phyloP scores from a whole-genome alignment of 2,329 filamentous ascomycete genomes.

The Mycogone perniciosa region DNA sequence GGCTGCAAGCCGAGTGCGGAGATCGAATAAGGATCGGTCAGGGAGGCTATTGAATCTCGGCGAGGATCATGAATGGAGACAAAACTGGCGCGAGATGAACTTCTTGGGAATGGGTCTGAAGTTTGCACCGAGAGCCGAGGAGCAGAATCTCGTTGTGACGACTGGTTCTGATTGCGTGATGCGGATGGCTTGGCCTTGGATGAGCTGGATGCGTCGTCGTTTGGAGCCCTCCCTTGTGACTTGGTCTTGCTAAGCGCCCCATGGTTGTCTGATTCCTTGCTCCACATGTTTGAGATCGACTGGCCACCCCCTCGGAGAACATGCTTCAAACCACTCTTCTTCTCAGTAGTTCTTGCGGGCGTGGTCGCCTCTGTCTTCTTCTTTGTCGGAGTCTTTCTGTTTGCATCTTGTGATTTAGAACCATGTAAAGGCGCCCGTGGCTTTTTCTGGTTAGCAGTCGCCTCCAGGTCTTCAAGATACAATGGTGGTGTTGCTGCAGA shows the following conservation, averaged over 20 bases:
- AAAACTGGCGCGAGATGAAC: slow-evolving; percentile 42
- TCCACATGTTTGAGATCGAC: slow-evolving; percentile 42
- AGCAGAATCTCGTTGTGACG: slow-evolving; percentile 2
- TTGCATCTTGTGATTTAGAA: slow-evolving; percentile 5
- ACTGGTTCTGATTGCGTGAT: slow-evolving; percentile 6
- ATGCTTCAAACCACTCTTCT: slow-evolving; percentile 31
- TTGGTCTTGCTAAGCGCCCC: slow-evolving; percentile 15
- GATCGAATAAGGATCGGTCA: slow-evolving; percentile 50
- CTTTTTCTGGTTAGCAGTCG: slow-evolving; percentile 41
- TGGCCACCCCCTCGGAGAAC: slow-evolving; percentile 46
- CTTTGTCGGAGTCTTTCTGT: slow-evolving; percentile 19
- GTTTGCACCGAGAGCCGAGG: slow-evolving; percentile 14
- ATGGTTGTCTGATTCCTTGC: slow-evolving; percentile 35
- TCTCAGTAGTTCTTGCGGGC: slow-evolving; percentile 18
- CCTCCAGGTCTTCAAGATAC: slow-evolving; percentile 4
- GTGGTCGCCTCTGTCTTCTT: slow-evolving; percentile 22
- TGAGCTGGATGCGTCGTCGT: slow-evolving; percentile 9
- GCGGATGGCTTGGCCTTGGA: slow-evolving; percentile 12
- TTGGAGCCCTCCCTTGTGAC: slow-evolving; percentile 20
- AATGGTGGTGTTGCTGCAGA: slow-evolving; percentile 14
- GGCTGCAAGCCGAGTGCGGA: slow-evolving; percentile 35
- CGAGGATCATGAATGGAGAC: slow-evolving; percentile 45
- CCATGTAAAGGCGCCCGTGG: slow-evolving; percentile 30
- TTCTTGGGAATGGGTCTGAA: slow-evolving; percentile 28
- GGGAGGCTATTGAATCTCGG: slow-evolving; percentile 49